Evolutionary conservation across 2,329 filamentous ascomycete genomes (phyloP), one percentile per base, ranked within the genome.

Genomic region (Cercospora sp.): DNA sequence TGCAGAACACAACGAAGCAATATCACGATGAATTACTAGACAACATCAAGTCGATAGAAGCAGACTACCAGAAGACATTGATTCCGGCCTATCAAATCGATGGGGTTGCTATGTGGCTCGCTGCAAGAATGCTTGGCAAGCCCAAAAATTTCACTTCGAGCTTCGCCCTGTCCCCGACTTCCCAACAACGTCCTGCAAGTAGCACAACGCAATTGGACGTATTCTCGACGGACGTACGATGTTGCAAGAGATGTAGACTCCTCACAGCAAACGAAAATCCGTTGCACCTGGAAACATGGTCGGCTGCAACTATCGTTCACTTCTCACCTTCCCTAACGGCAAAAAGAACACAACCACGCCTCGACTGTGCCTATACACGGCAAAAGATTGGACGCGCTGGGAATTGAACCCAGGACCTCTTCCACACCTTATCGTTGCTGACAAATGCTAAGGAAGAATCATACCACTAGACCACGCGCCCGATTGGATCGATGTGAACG

Each of bases 381-480:
- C 24, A 59, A 59, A 37, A 37, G 8, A 12, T 24, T 59, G 55
- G 55, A 59, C 28, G 55, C 55, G 55, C 55, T 32, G 55, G 55
- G 55, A 59, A 59, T 59, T 37, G 55, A 59, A 59, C 55, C 55
- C 55, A 32, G 55, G 55, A 59, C 55, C 55, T 34, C 55, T 34
- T 58, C 53, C 30, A 40, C 34, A 7, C 34, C 5, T 13, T n/a
- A 13, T 40, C 34, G 3, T 2, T 40, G 34, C 13, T n/a, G 26
- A 57, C 16, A 24, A 5, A 49, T 57, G 53, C 53, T 58, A 58
- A 58, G 30, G 53, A 58, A 34, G 53, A 30, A 58, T 58, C 30
- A 58, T 58, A 58, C 53, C 53, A 58, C 53, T 58, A 58, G 30
- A 58, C 53, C 53, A 58, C 53, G 53, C 53, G 45, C 53, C 53